Evolutionary conservation across 2,329 filamentous ascomycete species (phyloP).

Genomic region (Kalmusia sp.): DNA sequence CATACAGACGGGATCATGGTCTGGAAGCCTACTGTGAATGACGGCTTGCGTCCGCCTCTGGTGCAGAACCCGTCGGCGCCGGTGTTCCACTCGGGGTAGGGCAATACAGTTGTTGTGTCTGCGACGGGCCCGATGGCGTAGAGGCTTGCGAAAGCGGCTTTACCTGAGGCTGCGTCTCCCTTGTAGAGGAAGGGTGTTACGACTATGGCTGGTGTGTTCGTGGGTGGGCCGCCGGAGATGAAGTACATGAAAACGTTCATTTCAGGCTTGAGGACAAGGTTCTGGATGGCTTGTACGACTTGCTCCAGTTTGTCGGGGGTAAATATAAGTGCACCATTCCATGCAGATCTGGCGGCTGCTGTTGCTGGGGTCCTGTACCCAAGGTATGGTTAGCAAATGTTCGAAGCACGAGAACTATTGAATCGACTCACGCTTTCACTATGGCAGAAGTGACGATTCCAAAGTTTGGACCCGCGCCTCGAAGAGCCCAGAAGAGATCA

Average conservation of each 20-base stretch:
- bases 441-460: constrained; percentile 41
- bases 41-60: constrained; percentile 45
- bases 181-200: constrained; percentile 36
- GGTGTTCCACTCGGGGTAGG: constrained; percentile 48
- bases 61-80: constrained; percentile 44
- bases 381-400: not conserved
- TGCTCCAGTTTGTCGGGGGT: constrained; percentile 32
- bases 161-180: constrained; percentile 37
- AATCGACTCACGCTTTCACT: constrained; percentile 38
- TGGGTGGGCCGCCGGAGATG: constrained; percentile 17
- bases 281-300: constrained; percentile 42
- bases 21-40: constrained; percentile 37
- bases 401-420: not conserved
- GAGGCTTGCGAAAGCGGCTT: constrained; percentile 41
- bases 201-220: constrained; percentile 17
- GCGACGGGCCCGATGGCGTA: constrained; percentile 36
- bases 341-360: constrained; percentile 12
- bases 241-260: constrained; percentile 44
- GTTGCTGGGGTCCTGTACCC: constrained; percentile 11
- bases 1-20: constrained; percentile 43
- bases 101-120: constrained; percentile 28
- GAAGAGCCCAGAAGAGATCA: constrained; percentile 43
- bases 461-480: constrained; percentile 40
- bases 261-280: constrained; percentile 38
- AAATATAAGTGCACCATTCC: constrained; percentile 23